Conservation (phyloP, 306 rosid genomes). For the Lathyrus aphaca region DNA sequence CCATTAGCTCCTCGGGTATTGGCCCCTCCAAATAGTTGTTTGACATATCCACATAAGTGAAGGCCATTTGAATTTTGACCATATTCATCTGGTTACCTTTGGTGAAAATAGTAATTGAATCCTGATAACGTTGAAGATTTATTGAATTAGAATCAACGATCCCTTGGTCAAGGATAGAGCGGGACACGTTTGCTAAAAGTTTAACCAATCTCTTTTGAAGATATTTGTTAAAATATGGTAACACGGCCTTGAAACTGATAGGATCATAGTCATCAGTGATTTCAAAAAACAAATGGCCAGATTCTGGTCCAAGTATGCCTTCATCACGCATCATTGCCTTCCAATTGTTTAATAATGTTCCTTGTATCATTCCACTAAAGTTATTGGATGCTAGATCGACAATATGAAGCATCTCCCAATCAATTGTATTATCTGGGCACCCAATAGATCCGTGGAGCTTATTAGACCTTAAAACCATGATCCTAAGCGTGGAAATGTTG, state of each 20-base stretch:
- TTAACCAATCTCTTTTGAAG: neutral
- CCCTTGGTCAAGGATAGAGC: neutral
- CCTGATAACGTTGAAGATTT: constrained; percentile 31
- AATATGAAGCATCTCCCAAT: constrained; percentile 36
- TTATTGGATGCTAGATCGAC: constrained; percentile 41
- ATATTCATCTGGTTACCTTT: constrained; percentile 38
- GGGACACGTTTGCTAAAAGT: neutral
- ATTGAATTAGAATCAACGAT: neutral
- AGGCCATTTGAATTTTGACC: constrained; percentile 27
- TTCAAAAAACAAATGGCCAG: constrained; percentile 6
- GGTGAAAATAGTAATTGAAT: constrained; percentile 14
- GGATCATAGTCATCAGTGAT: neutral
- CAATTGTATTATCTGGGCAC: constrained; percentile 5
- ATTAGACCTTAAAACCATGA: constrained; percentile 7
- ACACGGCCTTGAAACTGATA: neutral
- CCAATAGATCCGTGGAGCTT: neutral
- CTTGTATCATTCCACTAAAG: constrained; percentile 34
- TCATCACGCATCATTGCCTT: constrained; percentile 36
- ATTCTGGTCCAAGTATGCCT: neutral
- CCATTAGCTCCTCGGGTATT: constrained; percentile 44
- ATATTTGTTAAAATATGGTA: neutral
- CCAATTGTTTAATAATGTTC: neutral
- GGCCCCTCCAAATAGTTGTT: constrained; percentile 39
- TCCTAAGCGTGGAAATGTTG: neutral
- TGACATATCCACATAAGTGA: constrained; percentile 48